Base-by-base conservation (phyloP, 345 rosid species). In the Euphorbia pulcherrima region DNA sequence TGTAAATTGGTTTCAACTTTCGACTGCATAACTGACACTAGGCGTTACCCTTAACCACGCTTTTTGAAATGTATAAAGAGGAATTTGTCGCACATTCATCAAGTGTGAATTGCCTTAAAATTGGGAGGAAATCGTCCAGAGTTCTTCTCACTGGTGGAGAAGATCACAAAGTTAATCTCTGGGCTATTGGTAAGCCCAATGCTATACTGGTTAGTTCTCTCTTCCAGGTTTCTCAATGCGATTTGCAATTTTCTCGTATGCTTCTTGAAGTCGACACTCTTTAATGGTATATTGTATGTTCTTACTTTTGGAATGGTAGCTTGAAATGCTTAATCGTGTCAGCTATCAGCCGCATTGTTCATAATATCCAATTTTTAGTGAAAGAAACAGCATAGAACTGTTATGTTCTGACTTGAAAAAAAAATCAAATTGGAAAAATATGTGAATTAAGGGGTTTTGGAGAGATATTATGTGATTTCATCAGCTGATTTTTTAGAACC, bases 11-110 rank as follows among this genome's bases (percentile, higher is more conserved):
- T 41, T 6, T 18, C 13, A 40, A 13, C 24, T 10, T n/a, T 21
- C 27, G 21, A 28, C 64, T 23, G 60, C 66, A 62, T 67, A 60
- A 60, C 64, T 72, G 62, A 28, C 61, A 58, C 26, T 70, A 21
- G 10, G 69, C 67, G 74, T 71, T 68, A 51, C 60, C 86, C 91
- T 86, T 86, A 81, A 86, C 88, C 66, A 41, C 64, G 33, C 60
- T 60, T 71, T 62, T 80, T 77, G 41, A 77, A 58, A 76, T 76
- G 77, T 69, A 62, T 75, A 57, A 71, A 94, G 99, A 94, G 86
- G 97, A 94, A 82, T 91, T 94, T 82, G 88, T 83, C 80, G 99
- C 99, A 8, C 99, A 94, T 83, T 82, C 95, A 0, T 76, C 76
- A 17, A 84, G 89, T 79, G 97, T 94, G 50, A 91, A 88, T 74